A percentile compares a stretch with the other conserved stretches of the same genome.
These are phyloP conservation scores for Populus hybrid DNA, from an alignment of 441 rosid species.

Conservation along the genomic window DNA sequence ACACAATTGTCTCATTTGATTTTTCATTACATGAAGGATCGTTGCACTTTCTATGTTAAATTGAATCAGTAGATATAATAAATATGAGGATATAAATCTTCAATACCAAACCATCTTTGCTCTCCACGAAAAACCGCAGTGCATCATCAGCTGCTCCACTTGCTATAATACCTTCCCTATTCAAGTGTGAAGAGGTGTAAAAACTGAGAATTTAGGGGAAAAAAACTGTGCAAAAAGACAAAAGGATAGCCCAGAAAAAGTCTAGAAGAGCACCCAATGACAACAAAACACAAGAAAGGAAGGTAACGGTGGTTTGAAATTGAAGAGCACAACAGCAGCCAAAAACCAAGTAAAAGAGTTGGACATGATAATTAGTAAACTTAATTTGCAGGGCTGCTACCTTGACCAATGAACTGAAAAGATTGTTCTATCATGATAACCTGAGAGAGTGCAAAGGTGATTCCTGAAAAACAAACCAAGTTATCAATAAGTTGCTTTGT, in stretches of 20 bases:
- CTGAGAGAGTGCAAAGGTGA: conserved; percentile 77
- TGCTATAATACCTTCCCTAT: conserved; percentile 83
- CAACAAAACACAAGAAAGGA: neutral
- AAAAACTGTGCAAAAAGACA: neutral
- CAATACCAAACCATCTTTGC: conserved; percentile 44
- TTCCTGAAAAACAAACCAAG: conserved; percentile 52
- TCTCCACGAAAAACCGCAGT: conserved; percentile 55
- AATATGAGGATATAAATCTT: conserved; percentile 9
- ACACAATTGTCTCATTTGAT: neutral
- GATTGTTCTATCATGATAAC: conserved; percentile 90
- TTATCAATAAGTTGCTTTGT: conserved; percentile 11
- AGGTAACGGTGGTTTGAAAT: neutral
- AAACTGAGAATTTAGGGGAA: conserved; percentile 5
- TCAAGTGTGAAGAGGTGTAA: conserved; percentile 12
- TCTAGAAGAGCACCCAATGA: neutral
- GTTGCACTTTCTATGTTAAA: neutral
- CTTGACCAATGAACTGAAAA: conserved; percentile 97
- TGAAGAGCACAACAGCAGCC: neutral
- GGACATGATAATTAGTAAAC: conserved; percentile 6
- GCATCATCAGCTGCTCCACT: conserved; percentile 98
- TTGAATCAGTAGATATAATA: neutral
- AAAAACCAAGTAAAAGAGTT: neutral
- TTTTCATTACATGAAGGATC: neutral
- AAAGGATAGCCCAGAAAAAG: neutral
- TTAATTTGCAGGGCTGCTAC: conserved; percentile 31